These are phyloP conservation scores for Aureobasidium sp. DNA, from an alignment of 2,329 filamentous ascomycete species.

Conservation along the genomic window DNA sequence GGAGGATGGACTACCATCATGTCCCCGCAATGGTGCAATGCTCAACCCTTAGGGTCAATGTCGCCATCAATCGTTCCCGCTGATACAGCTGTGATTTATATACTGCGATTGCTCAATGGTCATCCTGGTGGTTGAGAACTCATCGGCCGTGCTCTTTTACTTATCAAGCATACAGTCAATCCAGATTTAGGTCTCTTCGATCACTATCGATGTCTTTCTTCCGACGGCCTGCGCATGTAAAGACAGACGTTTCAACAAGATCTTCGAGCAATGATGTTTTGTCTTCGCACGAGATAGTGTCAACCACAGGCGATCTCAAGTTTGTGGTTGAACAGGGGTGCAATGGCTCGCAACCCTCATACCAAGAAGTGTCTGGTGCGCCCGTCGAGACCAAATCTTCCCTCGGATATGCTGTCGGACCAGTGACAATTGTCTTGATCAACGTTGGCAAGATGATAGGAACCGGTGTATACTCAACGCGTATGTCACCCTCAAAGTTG, in stretches of 20 bases:
- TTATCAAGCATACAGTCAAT: not conserved
- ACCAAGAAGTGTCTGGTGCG: conserved; percentile 56
- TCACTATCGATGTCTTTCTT: not conserved
- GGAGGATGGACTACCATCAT: not conserved
- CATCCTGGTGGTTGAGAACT: not conserved
- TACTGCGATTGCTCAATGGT: not conserved
- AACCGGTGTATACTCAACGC: conserved; percentile 57
- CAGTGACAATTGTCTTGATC: conserved; percentile 51
- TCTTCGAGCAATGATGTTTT: conserved; percentile 1
- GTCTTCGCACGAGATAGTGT: conserved; percentile 5
- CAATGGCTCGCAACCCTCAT: conserved; percentile 46
- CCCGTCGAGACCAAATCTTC: conserved; percentile 55
- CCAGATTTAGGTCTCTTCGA: not conserved
- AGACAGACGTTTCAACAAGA: not conserved
- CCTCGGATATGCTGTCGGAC: conserved; percentile 53
- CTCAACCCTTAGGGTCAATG: not conserved
- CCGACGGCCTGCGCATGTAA: not conserved
- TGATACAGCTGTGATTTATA: not conserved
- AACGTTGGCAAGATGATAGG: conserved; percentile 59
- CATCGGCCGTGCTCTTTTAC: not conserved
- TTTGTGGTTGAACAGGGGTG: conserved; percentile 40
- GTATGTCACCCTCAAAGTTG: conserved; percentile 34
- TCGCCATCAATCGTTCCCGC: not conserved
- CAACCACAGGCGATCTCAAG: conserved; percentile 35
- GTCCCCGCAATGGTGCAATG: conserved; percentile 5